Percentiles rank a stretch among this genome's conserved stretches.
Evolutionary conservation across 768 basidiomycete genomes (phyloP).

Genomic region (Filobasidium floriforme): DNA sequence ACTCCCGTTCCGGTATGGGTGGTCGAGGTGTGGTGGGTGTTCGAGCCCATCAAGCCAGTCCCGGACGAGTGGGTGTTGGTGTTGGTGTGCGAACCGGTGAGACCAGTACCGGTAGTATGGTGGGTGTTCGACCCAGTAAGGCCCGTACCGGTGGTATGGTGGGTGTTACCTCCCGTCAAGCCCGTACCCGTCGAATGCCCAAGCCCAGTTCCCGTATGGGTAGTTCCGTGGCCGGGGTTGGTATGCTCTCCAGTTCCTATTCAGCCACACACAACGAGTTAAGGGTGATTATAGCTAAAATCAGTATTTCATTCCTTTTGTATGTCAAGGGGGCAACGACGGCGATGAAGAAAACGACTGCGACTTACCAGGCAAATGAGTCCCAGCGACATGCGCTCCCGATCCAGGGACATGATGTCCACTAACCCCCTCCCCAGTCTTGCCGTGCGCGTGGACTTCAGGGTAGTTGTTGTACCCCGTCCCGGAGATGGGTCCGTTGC

Average conservation of each 20-base stretch:
- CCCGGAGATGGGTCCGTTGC: not conserved
- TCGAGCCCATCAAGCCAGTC: not conserved
- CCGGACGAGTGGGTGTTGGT: not conserved
- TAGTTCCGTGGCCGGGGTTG: not conserved
- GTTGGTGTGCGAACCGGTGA: conserved; percentile 1
- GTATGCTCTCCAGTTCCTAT: conserved; percentile 7
- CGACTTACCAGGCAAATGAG: not conserved
- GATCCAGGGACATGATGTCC: not conserved
- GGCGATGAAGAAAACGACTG: not conserved
- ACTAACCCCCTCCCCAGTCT: not conserved
- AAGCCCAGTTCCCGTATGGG: not conserved
- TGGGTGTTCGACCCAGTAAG: not conserved
- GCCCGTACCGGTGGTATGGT: conserved; percentile 5
- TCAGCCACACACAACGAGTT: not conserved
- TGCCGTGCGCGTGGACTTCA: not conserved
- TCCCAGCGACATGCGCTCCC: not conserved
- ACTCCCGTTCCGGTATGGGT: not conserved
- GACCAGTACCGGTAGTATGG: conserved; percentile 7
- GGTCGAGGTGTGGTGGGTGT: not conserved
- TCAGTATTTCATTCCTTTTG: not conserved
- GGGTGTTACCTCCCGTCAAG: not conserved
- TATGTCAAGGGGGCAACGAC: not conserved
- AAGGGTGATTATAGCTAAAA: not conserved
- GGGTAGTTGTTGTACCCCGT: conserved; percentile 7
- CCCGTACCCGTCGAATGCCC: not conserved